phyloP scores from a whole-genome alignment of 495 filamentous ascomycete species.

The Haplographium delicatum region DNA sequence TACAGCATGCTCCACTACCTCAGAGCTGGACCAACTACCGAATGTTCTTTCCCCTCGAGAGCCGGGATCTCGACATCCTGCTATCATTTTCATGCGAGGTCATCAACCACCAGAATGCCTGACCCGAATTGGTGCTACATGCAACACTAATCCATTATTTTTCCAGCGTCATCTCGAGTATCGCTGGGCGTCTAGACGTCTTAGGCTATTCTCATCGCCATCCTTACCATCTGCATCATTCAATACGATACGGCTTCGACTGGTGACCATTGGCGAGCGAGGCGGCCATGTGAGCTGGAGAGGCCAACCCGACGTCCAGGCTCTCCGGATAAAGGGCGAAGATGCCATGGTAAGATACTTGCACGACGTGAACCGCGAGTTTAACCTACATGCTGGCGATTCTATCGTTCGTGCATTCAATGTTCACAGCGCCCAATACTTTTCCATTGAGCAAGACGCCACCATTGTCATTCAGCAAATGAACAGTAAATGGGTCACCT shows the following conservation, averaged over 20 bases:
- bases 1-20: no score
- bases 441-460: constrained; percentile 27
- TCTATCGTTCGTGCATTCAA: constrained; percentile 25
- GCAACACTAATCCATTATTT: constrained; percentile 26
- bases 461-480: constrained; percentile 19
- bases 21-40: no score
- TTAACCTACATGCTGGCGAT: constrained; percentile 10
- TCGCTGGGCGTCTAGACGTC: not conserved
- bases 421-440: constrained; percentile 16
- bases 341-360: constrained; percentile 11
- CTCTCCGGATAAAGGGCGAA: constrained; percentile 4
- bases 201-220: constrained; percentile 15
- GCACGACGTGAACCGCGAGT: not conserved
- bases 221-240: constrained; percentile 20
- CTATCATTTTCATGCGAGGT: constrained; percentile 15
- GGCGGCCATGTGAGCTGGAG: not conserved
- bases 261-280: constrained; percentile 18
- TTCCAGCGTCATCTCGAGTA: constrained; percentile 27
- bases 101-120: constrained; percentile 27
- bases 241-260: constrained; percentile 21
- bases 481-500: constrained; percentile 6
- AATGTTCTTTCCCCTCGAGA: no score
- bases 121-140: constrained; percentile 20
- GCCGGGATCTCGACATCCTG: no score
- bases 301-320: not conserved